Base-by-base conservation (phyloP, 2,329 filamentous ascomycete species). In the Fusarium solani-melongenae region DNA sequence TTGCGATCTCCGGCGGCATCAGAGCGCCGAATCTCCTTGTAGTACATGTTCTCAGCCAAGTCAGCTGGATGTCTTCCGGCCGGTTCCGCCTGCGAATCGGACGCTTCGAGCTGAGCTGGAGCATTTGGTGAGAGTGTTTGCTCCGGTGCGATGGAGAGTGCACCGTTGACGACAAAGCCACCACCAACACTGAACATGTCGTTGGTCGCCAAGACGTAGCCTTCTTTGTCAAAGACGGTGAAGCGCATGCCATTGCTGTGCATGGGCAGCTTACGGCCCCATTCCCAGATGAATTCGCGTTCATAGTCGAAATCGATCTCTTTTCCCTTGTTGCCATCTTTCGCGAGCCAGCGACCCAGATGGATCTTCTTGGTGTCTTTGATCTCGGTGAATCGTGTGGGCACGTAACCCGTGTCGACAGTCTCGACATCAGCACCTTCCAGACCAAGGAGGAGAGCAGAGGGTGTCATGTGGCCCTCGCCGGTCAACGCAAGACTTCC, bases 181-280 rank as follows among this genome's bases (percentile, higher is more conserved):
- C 86, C 86, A 2, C 86, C 86, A 2, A 88, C 86, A 59, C 86
- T 87, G 72, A 88, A 88, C 70, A 87, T 79, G 69, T 88, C 86
- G 64, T 87, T 88, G 20, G 83, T 86, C 2, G 86, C 86, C 36
- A 87, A 74, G 70, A 86, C 82, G 33, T 80, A 82, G 12, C 86
- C 86, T 2, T 87, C 81, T 5, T 84, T 74, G 64, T 87, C 85
- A 55, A 85, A 88, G 4, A 87, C 86, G n/a, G 81, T 86, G 62
- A 88, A 82, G 1, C 86, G 85, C 86, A 88, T 87, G 46, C 86
- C 86, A 60, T 88, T 88, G 79, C 86, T 88, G 74, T 88, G 86
- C 53, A 87, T 71, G 0, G 86, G 84, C n/a, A 88, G 82, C 75
- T 87, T 88, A 27, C 83, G 83, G 4, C 85, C 84, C 86, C 86